Base-by-base conservation (phyloP, 1,139 yeast species). In the Pichia cactophila region DNA sequence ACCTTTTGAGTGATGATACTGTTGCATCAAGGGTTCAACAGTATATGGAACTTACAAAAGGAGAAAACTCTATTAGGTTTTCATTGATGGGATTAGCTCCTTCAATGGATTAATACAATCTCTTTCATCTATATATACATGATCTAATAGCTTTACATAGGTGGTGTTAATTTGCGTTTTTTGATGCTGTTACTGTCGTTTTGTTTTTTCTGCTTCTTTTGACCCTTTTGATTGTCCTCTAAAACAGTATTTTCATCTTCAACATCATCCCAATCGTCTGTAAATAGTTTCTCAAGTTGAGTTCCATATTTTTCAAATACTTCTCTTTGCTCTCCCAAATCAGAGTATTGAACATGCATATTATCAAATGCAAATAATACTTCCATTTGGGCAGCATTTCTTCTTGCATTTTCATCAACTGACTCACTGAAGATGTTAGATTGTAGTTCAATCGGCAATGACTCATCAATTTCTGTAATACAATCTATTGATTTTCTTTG, bases 81-180 rank as follows among this genome's bases (percentile, higher is more conserved):
- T 83, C 87, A 14, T 64, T 85, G 59, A 75, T 84, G 72, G 90
- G 87, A 0, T 58, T 84, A 43, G 83, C 79, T 1, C 86, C 88
- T 5, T 59, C 74, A 0, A 60, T 71, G 54, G 77, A 73, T 52
- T 73, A 56, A 59, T 14, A 35, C 12, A 16, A 6, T n/a, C 5
- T 28, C n/a, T 31, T n/a, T 10, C 37, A 17, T n/a, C 2, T 36
- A 16, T 36, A 10, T 36, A 3, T 31, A 31, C 14, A 31, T 5
- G 39, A 20, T 33, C 31, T 23, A 33, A 23, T 9, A 28, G 3
- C 28, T 36, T 7, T 43, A 36, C 26, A 39, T 31, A 35, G 23
- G n/a, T 23, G 20, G 35, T 5, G 40, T 42, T 14, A 40, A 5
- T 28, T 40, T 40, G 20, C 42, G 42, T 40, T 40, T 40, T 42